Evolutionary conservation across 2,329 filamentous ascomycete genomes (phyloP).

Genomic region (Arthroderma uncinatum): DNA sequence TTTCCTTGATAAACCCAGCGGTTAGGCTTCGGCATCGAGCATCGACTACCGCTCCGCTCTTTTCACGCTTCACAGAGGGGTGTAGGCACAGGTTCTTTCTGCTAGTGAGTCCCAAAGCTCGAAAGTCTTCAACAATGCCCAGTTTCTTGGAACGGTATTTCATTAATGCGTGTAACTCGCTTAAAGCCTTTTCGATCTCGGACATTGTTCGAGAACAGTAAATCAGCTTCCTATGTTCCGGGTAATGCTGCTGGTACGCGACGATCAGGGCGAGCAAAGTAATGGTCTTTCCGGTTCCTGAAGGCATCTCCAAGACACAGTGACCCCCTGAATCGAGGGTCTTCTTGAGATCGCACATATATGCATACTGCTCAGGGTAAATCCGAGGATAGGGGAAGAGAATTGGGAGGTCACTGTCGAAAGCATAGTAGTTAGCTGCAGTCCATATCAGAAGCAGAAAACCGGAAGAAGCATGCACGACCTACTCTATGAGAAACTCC

Average conservation of each 20-base stretch:
- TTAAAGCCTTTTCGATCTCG: conserved; percentile 94
- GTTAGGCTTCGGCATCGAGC: conserved; percentile 92
- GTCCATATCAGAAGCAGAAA: not conserved
- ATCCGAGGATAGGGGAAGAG: conserved; percentile 66
- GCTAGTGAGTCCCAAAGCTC: conserved; percentile 83
- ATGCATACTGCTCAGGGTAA: conserved; percentile 63
- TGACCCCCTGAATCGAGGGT: conserved; percentile 91
- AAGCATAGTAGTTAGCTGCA: conserved; percentile 12
- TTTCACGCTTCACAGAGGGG: conserved; percentile 89
- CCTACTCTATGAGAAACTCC: conserved; percentile 68
- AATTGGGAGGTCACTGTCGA: conserved; percentile 51
- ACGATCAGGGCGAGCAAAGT: conserved; percentile 90
- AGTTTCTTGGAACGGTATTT: conserved; percentile 83
- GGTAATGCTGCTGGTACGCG: conserved; percentile 88
- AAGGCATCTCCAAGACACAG: conserved; percentile 97
- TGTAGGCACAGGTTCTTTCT: conserved; percentile 95
- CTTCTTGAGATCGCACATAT: conserved; percentile 76
- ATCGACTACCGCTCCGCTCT: conserved; percentile 88
- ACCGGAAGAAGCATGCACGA: conserved; percentile 1
- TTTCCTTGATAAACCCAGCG: conserved; percentile 93
- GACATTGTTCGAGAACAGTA: conserved; percentile 99
- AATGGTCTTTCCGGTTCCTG: conserved; percentile 94
- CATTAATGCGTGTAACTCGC: conserved; percentile 85
- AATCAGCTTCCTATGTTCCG: conserved; percentile 88
- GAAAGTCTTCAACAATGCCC: conserved; percentile 85